These are phyloP conservation scores for Chalciporus sphaerocephalus DNA, from an alignment of 768 basidiomycete genomes.

Conservation along the genomic window DNA sequence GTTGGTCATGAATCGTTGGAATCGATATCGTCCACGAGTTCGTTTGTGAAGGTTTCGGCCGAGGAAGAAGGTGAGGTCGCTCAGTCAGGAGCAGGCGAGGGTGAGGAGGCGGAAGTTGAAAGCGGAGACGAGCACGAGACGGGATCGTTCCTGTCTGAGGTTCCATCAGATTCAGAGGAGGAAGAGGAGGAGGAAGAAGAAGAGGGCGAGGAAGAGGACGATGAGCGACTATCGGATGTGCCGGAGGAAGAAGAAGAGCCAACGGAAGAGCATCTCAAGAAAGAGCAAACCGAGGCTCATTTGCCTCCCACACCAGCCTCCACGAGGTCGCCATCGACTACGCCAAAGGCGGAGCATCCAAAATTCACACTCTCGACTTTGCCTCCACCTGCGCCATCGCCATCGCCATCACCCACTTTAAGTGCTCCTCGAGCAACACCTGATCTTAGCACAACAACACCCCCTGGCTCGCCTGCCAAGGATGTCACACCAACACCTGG, in stretches of 20 bases:
- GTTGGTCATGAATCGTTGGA: constrained; percentile 17
- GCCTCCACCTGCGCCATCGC: constrained; percentile 30
- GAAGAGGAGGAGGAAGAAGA: constrained; percentile 20
- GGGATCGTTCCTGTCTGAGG: constrained; percentile 26
- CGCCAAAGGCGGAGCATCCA: constrained; percentile 53
- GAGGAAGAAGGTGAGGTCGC: constrained; percentile 25
- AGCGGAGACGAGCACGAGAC: constrained; percentile 33
- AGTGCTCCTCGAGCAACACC: constrained; percentile 27
- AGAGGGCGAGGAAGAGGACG: constrained; percentile 22
- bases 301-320: constrained; percentile 32
- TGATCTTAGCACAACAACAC: constrained; percentile 58
- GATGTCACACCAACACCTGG: constrained; percentile 23
- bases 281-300: constrained; percentile 21
- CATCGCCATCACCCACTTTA: constrained; percentile 18
- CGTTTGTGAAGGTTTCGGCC: constrained; percentile 43
- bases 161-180: constrained; percentile 31
- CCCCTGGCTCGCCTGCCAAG: constrained; percentile 59
- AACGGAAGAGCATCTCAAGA: constrained; percentile 13
- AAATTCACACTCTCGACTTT: constrained; percentile 35
- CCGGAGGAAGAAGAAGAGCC: constrained; percentile 21
- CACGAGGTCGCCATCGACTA: constrained; percentile 53
- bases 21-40: constrained; percentile 41
- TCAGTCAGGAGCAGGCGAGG: constrained; percentile 31
- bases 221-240: constrained; percentile 18
- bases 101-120: constrained; percentile 24